These are phyloP conservation scores for Vairimorpha apis DNA, from an alignment of 371 early-diverging fungal species.

Conservation along the genomic window DNA sequence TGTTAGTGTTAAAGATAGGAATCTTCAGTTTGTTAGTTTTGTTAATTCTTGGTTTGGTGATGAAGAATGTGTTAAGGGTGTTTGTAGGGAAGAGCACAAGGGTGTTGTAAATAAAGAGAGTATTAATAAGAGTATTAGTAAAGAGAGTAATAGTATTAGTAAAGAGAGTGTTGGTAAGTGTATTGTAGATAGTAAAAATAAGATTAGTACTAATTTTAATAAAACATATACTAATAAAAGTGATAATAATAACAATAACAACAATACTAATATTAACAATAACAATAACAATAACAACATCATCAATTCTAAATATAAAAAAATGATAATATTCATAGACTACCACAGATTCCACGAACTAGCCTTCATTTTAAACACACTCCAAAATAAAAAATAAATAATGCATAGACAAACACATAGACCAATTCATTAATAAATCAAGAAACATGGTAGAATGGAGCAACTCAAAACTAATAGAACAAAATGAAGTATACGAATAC, in stretches of 20 bases:
- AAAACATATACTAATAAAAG: too few relatives aligned
- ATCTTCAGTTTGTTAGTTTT: constrained; percentile 59
- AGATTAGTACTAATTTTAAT: too few relatives aligned
- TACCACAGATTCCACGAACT: constrained; percentile 83
- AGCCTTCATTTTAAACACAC: constrained; percentile 68
- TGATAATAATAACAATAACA: too few relatives aligned
- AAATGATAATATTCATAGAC: constrained; percentile 78
- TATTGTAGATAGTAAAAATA: too few relatives aligned
- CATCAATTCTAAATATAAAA: constrained; percentile 66
- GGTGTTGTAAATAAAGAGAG: constrained; percentile 45
- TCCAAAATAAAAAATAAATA: constrained; percentile 64
- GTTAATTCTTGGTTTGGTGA: constrained; percentile 64
- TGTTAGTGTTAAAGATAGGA: constrained; percentile 50
- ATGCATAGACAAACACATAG: constrained; percentile 41
- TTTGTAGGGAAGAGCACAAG: too few relatives aligned
- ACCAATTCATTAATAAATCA: constrained; percentile 56
- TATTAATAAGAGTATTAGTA: neutral
- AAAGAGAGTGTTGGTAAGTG: too few relatives aligned
- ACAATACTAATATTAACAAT: neutral
- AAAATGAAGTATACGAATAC: constrained; percentile 60
- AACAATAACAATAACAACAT: too few relatives aligned
- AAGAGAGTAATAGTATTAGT: too few relatives aligned
- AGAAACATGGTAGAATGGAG: constrained; percentile 64
- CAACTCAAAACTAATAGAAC: constrained; percentile 51
- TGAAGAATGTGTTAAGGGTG: too few relatives aligned